Base-by-base conservation (phyloP, 768 basidiomycete genomes). In the Psilocybe azurescens region DNA sequence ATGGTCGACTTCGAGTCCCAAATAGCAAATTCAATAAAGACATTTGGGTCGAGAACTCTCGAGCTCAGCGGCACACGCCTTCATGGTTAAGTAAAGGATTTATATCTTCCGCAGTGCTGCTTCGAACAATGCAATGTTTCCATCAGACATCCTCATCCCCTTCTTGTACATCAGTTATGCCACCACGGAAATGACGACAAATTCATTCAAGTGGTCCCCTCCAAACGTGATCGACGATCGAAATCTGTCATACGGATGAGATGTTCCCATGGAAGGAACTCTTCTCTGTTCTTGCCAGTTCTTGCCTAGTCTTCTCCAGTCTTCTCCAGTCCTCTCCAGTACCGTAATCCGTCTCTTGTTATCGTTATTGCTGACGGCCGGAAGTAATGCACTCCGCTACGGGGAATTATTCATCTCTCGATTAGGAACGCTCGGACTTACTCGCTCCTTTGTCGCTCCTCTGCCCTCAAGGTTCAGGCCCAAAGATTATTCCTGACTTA, bases 61-160 rank as follows among this genome's bases (percentile, higher is more conserved):
- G 33, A 14, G 14, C 4, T 13, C 4, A 44, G n/a, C n/a, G 8
- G 8, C 41, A 16, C 41, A 44, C 41, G 41, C 41, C 41, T 44
- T n/a, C 41, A 44, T n/a, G 8, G 41, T 0, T 44, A 44, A 14
- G 41, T 44, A 16, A 44, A 16, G 41, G 55, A 56, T 13, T 8
- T 33, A 38, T 44, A 44, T 13, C 41, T 1, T 44, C 41, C 41
- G 41, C n/a, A 5, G 10, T n/a, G 36, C 33, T 53, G 41, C 41
- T 44, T 44, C 41, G 41, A 44, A 44, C 41, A 11, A 18, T n/a
- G 41, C 41, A 11, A 44, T n/a, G 41, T 44, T 59, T 67, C 60
- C 60, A 64, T 64, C 66, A 62, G 54, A 64, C 52, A 60, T 67
- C 59, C 56, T 33, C 62, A 66, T 61, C 62, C 65, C 65, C 61